Conservation (phyloP, 805 yeast species). For the Zygoascus flipseniorum region DNA sequence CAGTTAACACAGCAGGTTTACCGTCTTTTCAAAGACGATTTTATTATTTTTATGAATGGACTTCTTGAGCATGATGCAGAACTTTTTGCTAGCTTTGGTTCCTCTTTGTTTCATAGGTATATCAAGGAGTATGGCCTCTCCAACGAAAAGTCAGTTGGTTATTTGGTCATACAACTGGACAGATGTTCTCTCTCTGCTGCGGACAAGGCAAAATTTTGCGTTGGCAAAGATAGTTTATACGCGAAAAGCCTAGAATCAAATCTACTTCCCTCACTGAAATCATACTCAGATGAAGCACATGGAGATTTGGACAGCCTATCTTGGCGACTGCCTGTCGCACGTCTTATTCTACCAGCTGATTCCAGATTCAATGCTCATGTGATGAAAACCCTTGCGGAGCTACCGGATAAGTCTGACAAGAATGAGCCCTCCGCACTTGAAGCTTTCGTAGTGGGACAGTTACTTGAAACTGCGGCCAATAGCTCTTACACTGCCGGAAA, state of each 20-base stretch:
- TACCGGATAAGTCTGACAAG: not conserved
- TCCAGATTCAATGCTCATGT: not conserved
- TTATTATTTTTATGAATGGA: constrained; percentile 19
- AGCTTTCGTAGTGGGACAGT: not conserved
- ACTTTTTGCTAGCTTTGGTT: constrained; percentile 12
- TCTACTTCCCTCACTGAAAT: not conserved
- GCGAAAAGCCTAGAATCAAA: not conserved
- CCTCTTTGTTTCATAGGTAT: not conserved
- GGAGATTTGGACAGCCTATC: not conserved
- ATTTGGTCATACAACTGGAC: not conserved
- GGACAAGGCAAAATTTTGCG: not conserved
- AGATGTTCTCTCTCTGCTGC: not conserved
- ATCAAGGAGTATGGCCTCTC: not conserved
- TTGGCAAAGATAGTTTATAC: not conserved
- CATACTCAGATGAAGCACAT: not conserved
- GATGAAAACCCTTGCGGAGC: not conserved
- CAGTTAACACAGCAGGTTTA: constrained; percentile 2
- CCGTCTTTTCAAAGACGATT: not conserved
- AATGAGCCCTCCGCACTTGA: not conserved
- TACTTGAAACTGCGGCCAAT: not conserved
- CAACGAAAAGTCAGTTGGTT: not conserved
- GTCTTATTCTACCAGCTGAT: not conserved
- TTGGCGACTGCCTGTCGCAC: not conserved
- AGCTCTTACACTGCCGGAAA: not conserved
- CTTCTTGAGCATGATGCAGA: constrained; percentile 7